Percentiles rank a stretch among this genome's conserved stretches.
Evolutionary conservation across 805 yeast genomes (phyloP).

Genomic region (Cyberlindnera meyerae): DNA sequence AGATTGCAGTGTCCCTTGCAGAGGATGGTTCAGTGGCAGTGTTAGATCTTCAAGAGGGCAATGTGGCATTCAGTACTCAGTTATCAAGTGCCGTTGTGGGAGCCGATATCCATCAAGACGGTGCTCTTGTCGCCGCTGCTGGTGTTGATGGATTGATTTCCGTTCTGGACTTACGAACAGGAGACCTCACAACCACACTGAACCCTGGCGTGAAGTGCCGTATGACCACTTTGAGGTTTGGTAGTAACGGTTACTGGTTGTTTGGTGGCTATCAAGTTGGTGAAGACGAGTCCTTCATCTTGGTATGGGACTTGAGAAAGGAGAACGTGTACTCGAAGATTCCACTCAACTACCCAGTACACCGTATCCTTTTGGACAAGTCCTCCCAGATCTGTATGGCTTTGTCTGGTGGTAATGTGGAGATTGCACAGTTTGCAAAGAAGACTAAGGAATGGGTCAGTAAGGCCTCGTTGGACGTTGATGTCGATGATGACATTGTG

Average conservation of each 20-base stretch:
- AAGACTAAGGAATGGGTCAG: constrained; percentile 17
- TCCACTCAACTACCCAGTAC: constrained; percentile 4
- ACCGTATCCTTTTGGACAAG: constrained; percentile 18
- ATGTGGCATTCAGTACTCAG: constrained; percentile 1
- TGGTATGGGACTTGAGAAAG: constrained; percentile 49
- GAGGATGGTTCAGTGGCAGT: constrained; percentile 24
- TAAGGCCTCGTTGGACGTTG: constrained; percentile 10
- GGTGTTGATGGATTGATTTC: constrained; percentile 26
- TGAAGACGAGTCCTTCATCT: constrained; percentile 24
- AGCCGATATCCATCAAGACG: constrained; percentile 40
- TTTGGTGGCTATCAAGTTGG: constrained; percentile 27
- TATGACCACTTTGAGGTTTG: constrained; percentile 42
- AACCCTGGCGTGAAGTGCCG: constrained; percentile 1
- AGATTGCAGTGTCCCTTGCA: constrained; percentile 29
- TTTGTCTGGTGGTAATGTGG: constrained; percentile 5
- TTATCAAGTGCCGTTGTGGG: constrained; percentile 5
- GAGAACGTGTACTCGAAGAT: constrained; percentile 12
- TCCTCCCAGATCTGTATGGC: constrained; percentile 21
- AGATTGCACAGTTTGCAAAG: constrained; percentile 21
- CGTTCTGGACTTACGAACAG: constrained; percentile 32
- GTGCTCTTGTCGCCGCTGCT: constrained; percentile 39
- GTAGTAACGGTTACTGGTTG: constrained; percentile 63
- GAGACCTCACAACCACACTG: constrained; percentile 28
- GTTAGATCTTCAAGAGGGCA: constrained; percentile 4
- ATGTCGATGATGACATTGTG: constrained; percentile 11